Evolutionary conservation across 768 basidiomycete species (phyloP).

Genomic region (Suillus subluteus): DNA sequence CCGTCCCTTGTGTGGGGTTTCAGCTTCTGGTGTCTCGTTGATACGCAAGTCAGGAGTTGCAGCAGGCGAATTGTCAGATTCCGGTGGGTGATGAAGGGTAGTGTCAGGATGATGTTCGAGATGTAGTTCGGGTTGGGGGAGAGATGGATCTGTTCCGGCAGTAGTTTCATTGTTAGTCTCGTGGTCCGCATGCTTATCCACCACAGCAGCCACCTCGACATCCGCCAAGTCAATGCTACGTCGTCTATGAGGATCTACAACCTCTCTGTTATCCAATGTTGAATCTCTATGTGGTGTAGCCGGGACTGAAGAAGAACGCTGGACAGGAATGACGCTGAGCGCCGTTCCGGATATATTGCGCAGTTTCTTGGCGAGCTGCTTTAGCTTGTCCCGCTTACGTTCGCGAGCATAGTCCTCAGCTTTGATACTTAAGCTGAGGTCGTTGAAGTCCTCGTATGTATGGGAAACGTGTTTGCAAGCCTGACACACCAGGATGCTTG

Average conservation of each 20-base stretch:
- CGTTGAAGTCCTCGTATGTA: constrained; percentile 92
- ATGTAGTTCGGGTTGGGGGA: constrained; percentile 32
- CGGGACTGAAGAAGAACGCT: constrained; percentile 64
- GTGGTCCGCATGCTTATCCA: neutral
- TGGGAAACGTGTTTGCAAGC: constrained; percentile 92
- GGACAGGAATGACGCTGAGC: constrained; percentile 35
- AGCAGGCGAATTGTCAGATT: constrained; percentile 2
- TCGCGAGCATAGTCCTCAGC: constrained; percentile 75
- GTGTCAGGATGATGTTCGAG: constrained; percentile 6
- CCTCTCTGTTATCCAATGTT: constrained; percentile 34
- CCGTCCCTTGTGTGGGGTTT: constrained; percentile 3
- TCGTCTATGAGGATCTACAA: constrained; percentile 31
- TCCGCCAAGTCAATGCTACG: constrained; percentile 36
- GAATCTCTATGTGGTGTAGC: constrained; percentile 38
- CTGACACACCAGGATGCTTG: constrained; percentile 92
- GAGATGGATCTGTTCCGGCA: constrained; percentile 20
- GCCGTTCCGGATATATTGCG: constrained; percentile 42
- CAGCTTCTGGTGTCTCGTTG: neutral
- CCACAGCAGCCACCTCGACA: constrained; percentile 34
- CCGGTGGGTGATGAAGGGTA: constrained; percentile 1
- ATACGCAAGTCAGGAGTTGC: constrained; percentile 25
- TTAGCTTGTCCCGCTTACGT: constrained; percentile 78
- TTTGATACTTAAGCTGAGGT: constrained; percentile 89
- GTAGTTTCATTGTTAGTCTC: neutral
- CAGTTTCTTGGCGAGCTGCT: constrained; percentile 71